Percentiles rank a stretch among this genome's conserved stretches.
These are phyloP conservation scores for Fragosphaeria purpurea DNA, from an alignment of 2,329 filamentous ascomycete genomes.

Conservation along the genomic window DNA sequence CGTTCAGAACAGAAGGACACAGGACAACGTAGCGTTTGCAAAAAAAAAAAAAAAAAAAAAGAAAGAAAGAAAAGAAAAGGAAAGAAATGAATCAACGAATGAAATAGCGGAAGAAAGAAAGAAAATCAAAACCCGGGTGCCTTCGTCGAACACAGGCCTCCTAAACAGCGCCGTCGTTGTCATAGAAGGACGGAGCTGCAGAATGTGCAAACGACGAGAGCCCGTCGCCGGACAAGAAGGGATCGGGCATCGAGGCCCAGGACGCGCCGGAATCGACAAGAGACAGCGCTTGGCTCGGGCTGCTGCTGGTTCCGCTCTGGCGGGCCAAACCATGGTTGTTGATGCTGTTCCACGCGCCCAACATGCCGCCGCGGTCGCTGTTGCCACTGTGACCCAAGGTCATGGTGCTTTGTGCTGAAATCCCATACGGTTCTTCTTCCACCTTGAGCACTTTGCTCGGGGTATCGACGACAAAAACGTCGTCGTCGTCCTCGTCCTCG, in stretches of 20 bases:
- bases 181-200: constrained; percentile 3
- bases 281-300: too few species aligned
- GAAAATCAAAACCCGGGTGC: too few species aligned
- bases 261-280: too few species aligned
- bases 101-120: background rate
- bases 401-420: too few species aligned
- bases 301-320: background rate
- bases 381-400: background rate
- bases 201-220: constrained; percentile 1
- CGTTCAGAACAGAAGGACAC: too few species aligned
- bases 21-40: background rate
- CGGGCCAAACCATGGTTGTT: background rate
- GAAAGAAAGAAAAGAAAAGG: background rate
- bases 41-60: background rate
- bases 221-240: constrained; percentile 2
- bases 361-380: background rate
- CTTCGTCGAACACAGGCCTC: background rate
- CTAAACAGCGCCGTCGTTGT: constrained; percentile 9
- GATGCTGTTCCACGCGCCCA: background rate
- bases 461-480: constrained; percentile 25
- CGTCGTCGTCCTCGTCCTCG: constrained; percentile 16
- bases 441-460: constrained; percentile 23
- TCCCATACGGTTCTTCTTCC: background rate
- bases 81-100: background rate
- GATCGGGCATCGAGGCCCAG: background rate